Evolutionary conservation across 768 basidiomycete genomes (phyloP).

Genomic region (Termitomyces sp.): DNA sequence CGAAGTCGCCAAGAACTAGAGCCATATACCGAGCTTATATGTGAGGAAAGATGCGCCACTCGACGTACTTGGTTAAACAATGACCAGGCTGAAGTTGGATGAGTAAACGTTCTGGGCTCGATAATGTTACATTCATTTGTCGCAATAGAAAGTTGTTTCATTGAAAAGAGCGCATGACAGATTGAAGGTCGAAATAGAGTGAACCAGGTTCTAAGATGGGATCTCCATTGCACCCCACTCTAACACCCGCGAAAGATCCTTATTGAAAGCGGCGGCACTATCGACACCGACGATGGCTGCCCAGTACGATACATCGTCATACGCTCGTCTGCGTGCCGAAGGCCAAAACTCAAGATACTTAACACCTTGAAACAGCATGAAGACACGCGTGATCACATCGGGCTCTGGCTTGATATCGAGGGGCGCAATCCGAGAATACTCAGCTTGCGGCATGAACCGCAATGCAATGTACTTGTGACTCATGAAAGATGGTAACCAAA

Average conservation of each 20-base stretch:
- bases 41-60: neutral
- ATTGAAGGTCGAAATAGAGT: neutral
- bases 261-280: slow-evolving; percentile 18
- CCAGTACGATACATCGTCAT: slow-evolving; percentile 24
- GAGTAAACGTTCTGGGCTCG: neutral
- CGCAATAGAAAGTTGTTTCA: neutral
- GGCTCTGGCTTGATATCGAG: slow-evolving; percentile 34
- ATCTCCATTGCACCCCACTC: slow-evolving; percentile 49
- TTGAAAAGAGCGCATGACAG: neutral
- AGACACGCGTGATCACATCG: slow-evolving; percentile 38
- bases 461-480: slow-evolving; percentile 36
- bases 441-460: slow-evolving; percentile 38
- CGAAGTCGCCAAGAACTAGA: neutral
- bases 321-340: slow-evolving; percentile 13
- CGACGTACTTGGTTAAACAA: neutral
- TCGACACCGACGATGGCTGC: slow-evolving; percentile 29
- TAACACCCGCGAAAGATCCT: slow-evolving; percentile 30
- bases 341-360: slow-evolving; percentile 22
- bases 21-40: neutral
- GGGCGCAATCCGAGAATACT: slow-evolving; percentile 35
- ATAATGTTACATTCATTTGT: neutral
- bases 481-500: slow-evolving; percentile 39
- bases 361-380: slow-evolving; percentile 43
- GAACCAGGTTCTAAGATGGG: neutral
- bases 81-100: neutral